Percentiles rank a stretch among this genome's conserved stretches.
Conservation (phyloP, 495 filamentous ascomycete genomes). For the Aspergillus nidulans region DNA sequence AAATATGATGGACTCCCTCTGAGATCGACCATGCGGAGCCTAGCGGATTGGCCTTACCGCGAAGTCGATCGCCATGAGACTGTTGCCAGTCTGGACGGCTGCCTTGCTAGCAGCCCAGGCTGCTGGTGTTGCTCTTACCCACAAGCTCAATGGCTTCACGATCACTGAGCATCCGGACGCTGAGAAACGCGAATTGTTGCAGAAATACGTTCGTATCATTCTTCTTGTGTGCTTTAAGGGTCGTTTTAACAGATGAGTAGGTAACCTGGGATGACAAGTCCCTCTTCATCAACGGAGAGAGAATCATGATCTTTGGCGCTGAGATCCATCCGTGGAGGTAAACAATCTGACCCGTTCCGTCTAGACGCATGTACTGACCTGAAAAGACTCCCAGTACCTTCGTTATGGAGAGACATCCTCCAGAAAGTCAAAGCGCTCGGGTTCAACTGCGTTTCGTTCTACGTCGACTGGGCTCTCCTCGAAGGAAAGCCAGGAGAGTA, state of each 20-base stretch:
- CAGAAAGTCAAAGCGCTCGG: constrained; percentile 76
- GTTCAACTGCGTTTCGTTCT: constrained; percentile 73
- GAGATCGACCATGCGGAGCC: background rate
- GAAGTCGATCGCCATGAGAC: constrained; percentile 24
- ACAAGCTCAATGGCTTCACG: constrained; percentile 33
- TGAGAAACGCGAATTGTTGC: constrained; percentile 31
- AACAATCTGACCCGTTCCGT: background rate
- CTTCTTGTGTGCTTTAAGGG: background rate
- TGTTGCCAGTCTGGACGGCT: constrained; percentile 27
- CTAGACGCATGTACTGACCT: background rate
- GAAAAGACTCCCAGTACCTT: constrained; percentile 62
- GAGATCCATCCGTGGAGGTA: constrained; percentile 69
- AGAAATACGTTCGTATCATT: constrained; percentile 32
- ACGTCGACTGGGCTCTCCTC: constrained; percentile 73
- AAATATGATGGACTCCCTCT: background rate
- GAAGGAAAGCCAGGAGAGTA: constrained; percentile 70
- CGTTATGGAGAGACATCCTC: constrained; percentile 69
- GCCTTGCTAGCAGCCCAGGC: constrained; percentile 35
- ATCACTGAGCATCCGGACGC: constrained; percentile 36
- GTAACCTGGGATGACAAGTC: constrained; percentile 77
- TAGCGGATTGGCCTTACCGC: background rate
- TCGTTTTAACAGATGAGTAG: constrained; percentile 22
- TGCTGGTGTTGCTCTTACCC: constrained; percentile 33
- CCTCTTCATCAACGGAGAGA: constrained; percentile 65
- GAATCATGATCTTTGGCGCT: constrained; percentile 67